Evolutionary conservation across 352 stramenopile species (phyloP), one percentile per base, ranked within the genome.

Genomic region (Halophytophthora batemanensis): DNA sequence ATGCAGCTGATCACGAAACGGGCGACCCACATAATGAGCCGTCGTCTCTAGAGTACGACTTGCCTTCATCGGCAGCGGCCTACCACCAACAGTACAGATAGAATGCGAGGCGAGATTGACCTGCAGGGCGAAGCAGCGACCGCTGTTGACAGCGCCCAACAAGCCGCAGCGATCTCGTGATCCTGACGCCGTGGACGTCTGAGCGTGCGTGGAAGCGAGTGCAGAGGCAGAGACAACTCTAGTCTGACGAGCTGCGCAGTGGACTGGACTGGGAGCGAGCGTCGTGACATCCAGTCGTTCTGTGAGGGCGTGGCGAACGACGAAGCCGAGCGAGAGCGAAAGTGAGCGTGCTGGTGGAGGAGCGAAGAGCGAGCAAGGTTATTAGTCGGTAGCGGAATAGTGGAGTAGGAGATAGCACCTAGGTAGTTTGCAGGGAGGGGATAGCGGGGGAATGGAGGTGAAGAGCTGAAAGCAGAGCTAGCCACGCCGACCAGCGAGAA

Each of bases 61-160:
- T 77, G 44, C 67, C 67, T 21, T 59, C 67, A 22, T 71, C 60
- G 43, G 60, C 60, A 48, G 61, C 64, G 54, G 60, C 69, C 59
- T 72, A 65, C 49, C 66, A 70, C 51, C 62, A 56, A 33, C 62
- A 72, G 50, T 76, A 66, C 59, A 69, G 63, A 63, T 76, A 76
- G 56, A 64, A 43, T 62, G 45, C 41, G 34, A 45, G 22, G 35
- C 36, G 56, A 49, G 3, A 19, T 39, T 25, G 57, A 52, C 54
- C 50, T 60, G 38, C 45, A 45, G 40, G 53, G 56, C 48, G 50
- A n/a, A 28, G 46, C 34, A 63, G 22, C n/a, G n/a, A n/a, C n/a
- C n/a, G n/a, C n/a, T n/a, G n/a, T n/a, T n/a, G n/a, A n/a, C n/a
- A n/a, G n/a, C n/a, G n/a, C n/a, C n/a, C n/a, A n/a, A n/a, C n/a